phyloP scores from a whole-genome alignment of 257 asterid species.

The Mitragyna speciosa region DNA sequence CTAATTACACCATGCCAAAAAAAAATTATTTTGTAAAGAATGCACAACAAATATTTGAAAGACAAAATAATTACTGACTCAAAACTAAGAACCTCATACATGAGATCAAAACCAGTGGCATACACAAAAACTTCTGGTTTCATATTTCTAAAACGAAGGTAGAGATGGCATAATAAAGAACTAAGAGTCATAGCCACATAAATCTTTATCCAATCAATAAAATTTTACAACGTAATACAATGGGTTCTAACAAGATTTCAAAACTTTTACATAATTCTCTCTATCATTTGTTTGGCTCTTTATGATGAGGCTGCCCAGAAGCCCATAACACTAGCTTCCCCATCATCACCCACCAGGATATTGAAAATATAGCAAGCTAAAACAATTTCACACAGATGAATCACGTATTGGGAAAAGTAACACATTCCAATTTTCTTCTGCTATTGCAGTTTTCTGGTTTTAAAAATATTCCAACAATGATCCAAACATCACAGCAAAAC shows the following conservation, averaged over 20 bases:
- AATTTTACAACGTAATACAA: background rate
- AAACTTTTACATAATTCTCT: background rate
- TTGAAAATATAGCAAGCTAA: background rate
- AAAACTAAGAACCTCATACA: background rate
- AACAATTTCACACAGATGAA: background rate
- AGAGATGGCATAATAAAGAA: background rate
- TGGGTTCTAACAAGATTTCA: background rate
- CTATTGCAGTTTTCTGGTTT: background rate
- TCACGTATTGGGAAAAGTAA: background rate
- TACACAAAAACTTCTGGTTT: background rate
- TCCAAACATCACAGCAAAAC: slow-evolving; percentile 16
- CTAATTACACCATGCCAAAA: background rate
- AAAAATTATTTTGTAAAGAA: background rate
- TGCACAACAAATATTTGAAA: background rate
- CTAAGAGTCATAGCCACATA: background rate
- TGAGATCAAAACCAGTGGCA: background rate
- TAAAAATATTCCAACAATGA: background rate
- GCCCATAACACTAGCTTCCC: background rate
- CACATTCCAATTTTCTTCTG: background rate
- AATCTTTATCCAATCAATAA: background rate
- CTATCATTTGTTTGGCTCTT: background rate
- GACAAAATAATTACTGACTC: background rate
- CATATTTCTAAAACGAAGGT: background rate
- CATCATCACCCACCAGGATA: background rate
- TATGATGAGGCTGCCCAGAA: background rate